A percentile compares a stretch with the other conserved stretches of the same genome.
Conservation (phyloP, 106 monocot species). For the Allium sativum region DNA sequence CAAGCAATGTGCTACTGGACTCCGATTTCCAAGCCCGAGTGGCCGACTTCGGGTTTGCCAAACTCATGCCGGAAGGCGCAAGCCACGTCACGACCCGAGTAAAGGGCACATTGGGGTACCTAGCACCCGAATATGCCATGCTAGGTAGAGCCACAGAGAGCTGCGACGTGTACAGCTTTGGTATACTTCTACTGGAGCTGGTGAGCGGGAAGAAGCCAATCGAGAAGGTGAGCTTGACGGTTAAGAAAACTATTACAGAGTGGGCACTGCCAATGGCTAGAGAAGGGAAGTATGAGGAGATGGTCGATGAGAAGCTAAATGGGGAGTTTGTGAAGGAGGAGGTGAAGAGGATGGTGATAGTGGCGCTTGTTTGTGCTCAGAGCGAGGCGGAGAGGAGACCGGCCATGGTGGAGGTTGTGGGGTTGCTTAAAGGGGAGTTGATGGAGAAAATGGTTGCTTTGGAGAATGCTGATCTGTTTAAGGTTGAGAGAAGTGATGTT, state of each 20-base stretch:
- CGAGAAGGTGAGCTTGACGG: constrained; percentile 19
- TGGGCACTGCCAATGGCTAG: constrained; percentile 48
- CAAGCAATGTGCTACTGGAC: constrained; percentile 46
- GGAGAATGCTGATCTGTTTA: constrained; percentile 28
- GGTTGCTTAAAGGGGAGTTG: constrained; percentile 20
- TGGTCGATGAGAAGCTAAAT: constrained; percentile 35
- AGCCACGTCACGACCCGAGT: constrained; percentile 47
- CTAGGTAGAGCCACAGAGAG: constrained; percentile 49
- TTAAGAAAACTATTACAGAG: constrained; percentile 25
- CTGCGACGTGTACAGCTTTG: constrained; percentile 63
- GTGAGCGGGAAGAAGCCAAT: constrained; percentile 43
- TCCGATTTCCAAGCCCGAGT: constrained; percentile 41
- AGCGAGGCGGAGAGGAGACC: constrained; percentile 31
- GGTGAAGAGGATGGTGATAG: constrained; percentile 34
- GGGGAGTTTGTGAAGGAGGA: constrained; percentile 26
- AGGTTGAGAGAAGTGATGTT: background rate
- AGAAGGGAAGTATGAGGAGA: constrained; percentile 29
- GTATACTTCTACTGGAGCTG: constrained; percentile 46
- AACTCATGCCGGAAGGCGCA: constrained; percentile 51
- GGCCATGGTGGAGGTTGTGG: constrained; percentile 30
- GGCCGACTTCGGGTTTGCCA: constrained; percentile 62
- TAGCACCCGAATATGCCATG: constrained; percentile 54
- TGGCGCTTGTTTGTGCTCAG: constrained; percentile 40
- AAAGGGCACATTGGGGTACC: constrained; percentile 49
- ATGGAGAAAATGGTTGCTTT: constrained; percentile 13